phyloP scores from a whole-genome alignment of 129 eudicot genomes.

The Scalesia atractyloides region DNA sequence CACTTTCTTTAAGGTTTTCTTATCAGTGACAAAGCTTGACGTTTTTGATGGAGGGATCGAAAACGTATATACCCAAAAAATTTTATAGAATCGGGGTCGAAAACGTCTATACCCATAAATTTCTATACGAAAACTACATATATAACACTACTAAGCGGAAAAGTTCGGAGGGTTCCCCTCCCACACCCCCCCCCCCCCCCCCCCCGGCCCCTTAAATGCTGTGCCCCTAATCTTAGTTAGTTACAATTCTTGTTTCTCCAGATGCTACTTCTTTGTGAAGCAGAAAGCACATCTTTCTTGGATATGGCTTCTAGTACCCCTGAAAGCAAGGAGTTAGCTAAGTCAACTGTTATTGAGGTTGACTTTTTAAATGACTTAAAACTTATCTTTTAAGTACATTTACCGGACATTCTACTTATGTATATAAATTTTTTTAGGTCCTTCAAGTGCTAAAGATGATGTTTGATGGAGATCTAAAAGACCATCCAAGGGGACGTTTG shows the following conservation, averaged over 20 bases:
- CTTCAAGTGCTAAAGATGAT: constrained; percentile 62
- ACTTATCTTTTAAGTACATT: not conserved
- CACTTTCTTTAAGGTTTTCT: constrained; percentile 7
- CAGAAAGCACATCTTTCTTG: constrained; percentile 66
- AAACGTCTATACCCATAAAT: too few species aligned
- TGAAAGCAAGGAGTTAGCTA: constrained; percentile 58
- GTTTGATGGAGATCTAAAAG: constrained; percentile 44
- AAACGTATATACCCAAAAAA: too few species aligned
- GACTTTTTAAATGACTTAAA: constrained; percentile 9
- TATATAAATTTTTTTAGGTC: constrained; percentile 43
- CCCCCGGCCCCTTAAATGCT: too few species aligned
- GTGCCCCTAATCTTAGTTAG: too few species aligned
- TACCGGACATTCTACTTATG: not conserved
- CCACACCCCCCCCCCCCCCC: too few species aligned
- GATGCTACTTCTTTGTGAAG: constrained; percentile 77
- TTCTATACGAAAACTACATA: too few species aligned
- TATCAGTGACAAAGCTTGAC: too few species aligned
- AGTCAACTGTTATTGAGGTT: constrained; percentile 73
- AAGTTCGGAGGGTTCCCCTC: too few species aligned
- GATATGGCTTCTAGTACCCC: constrained; percentile 67
- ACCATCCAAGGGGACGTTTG: constrained; percentile 60
- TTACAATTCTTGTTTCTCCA: constrained; percentile 38
- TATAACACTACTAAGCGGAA: too few species aligned
- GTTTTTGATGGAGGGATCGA: too few species aligned
- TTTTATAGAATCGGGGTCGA: too few species aligned